These are phyloP conservation scores for Lizanozyma gosingica DNA, from an alignment of 1,139 yeast genomes.

Conservation along the genomic window DNA sequence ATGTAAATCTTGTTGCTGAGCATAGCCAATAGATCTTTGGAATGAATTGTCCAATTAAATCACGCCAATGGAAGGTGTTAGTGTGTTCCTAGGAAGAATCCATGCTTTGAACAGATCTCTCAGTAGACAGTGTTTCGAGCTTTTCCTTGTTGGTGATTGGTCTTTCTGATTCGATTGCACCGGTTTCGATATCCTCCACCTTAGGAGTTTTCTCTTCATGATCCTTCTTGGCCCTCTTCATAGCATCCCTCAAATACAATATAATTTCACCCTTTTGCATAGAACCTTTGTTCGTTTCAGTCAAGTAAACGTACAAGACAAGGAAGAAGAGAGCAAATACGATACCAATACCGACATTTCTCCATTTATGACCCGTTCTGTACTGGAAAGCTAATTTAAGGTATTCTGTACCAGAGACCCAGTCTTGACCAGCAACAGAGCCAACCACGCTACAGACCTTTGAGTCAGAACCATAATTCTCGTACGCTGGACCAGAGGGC, in stretches of 20 bases:
- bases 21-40: conserved; percentile 78
- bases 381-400: conserved; percentile 33
- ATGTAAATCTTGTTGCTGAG: conserved; percentile 77
- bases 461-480: conserved; percentile 23
- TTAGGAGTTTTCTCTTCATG: conserved; percentile 9
- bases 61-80: conserved; percentile 71
- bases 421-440: conserved; percentile 31
- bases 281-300: conserved; percentile 61
- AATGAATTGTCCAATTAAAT: conserved; percentile 63
- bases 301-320: conserved; percentile 33
- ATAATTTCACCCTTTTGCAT: conserved; percentile 79
- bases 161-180: not conserved
- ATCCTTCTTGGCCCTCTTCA: conserved; percentile 14
- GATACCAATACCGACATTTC: conserved; percentile 53
- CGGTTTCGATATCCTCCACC: not conserved
- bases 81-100: no score
- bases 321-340: conserved; percentile 47
- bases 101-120: no score
- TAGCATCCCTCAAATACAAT: conserved; percentile 41
- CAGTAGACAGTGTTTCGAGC: conserved; percentile 3
- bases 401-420: conserved; percentile 43
- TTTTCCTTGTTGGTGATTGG: conserved; percentile 3
- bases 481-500: conserved; percentile 45
- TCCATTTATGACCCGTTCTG: conserved; percentile 47
- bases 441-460: conserved; percentile 44